These are phyloP conservation scores for Saprolegnia parasitica DNA, from an alignment of 352 stramenopile genomes.

Conservation along the genomic window DNA sequence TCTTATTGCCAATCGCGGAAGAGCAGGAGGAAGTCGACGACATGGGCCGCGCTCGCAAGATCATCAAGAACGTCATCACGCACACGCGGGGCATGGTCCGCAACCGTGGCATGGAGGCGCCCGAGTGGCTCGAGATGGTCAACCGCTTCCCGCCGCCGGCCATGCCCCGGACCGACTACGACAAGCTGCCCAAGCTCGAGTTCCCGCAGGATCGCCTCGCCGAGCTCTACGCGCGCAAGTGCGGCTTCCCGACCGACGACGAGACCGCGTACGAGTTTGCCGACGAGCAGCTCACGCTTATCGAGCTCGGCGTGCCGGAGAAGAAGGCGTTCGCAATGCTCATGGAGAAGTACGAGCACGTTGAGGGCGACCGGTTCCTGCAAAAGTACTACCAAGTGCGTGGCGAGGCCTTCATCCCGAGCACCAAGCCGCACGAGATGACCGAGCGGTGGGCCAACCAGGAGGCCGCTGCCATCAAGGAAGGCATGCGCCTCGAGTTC, in stretches of 20 bases:
- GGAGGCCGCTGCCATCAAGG: conserved; percentile 74
- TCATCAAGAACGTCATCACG: conserved; percentile 70
- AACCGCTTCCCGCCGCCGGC: conserved; percentile 72
- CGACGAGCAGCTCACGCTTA: conserved; percentile 80
- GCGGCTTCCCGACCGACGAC: conserved; percentile 58
- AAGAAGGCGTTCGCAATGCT: conserved; percentile 77
- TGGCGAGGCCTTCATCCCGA: conserved; percentile 70
- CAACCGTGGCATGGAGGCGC: conserved; percentile 70
- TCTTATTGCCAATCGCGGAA: not conserved
- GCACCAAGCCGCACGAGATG: conserved; percentile 76
- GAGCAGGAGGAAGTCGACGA: conserved; percentile 23
- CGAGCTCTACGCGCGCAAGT: conserved; percentile 70
- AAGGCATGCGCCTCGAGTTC: conserved; percentile 79
- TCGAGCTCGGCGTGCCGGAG: conserved; percentile 74
- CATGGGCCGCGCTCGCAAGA: conserved; percentile 78
- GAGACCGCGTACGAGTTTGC: conserved; percentile 85
- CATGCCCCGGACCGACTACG: conserved; percentile 64
- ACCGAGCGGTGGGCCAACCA: conserved; percentile 75
- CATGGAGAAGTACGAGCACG: conserved; percentile 77
- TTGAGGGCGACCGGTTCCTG: conserved; percentile 74
- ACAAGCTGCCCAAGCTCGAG: conserved; percentile 69
- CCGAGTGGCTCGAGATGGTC: conserved; percentile 65
- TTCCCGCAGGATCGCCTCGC: conserved; percentile 82
- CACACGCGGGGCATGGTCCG: conserved; percentile 71
- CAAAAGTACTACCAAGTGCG: conserved; percentile 78